Evolutionary conservation across 139 green algal genomes (phyloP).

Genomic region (Penium margaritaceum): DNA sequence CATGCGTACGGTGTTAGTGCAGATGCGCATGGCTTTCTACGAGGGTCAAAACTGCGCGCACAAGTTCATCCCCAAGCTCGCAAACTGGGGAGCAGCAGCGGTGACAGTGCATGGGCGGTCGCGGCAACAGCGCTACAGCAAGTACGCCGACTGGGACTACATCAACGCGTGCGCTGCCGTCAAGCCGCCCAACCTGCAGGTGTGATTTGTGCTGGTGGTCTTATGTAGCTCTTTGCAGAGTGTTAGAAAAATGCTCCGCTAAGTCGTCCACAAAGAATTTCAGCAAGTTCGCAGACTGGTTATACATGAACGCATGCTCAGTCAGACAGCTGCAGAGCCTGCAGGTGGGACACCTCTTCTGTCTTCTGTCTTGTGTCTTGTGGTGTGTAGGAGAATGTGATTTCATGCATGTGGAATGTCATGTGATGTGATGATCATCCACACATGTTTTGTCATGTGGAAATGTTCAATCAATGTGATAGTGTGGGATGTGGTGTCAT

Average conservation of each 20-base stretch:
- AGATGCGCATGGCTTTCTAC: conserved; percentile 56
- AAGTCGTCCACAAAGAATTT: too few relatives aligned
- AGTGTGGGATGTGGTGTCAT: too few relatives aligned
- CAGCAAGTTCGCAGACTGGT: too few relatives aligned
- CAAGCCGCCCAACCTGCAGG: neutral
- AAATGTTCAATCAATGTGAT: too few relatives aligned
- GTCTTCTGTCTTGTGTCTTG: too few relatives aligned
- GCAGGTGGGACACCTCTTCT: too few relatives aligned
- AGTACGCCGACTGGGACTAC: conserved; percentile 73
- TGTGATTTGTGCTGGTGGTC: neutral
- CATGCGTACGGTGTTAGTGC: neutral
- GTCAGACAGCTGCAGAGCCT: neutral
- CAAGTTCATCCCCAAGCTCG: conserved; percentile 41
- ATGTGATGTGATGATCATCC: too few relatives aligned
- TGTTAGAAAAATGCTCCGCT: neutral
- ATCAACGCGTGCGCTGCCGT: conserved; percentile 21
- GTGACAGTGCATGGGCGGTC: conserved; percentile 89
- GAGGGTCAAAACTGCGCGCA: conserved; percentile 57
- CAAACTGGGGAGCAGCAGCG: conserved; percentile 68
- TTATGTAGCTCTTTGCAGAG: neutral
- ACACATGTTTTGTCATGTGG: too few relatives aligned
- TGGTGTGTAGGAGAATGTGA: too few relatives aligned
- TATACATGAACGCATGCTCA: neutral
- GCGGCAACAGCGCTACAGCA: conserved; percentile 77
- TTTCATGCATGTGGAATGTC: too few relatives aligned